A percentile compares a stretch with the other conserved stretches of the same genome.
Evolutionary conservation across 169 alveolate genomes (phyloP).

Genomic region (Plasmodium knowlesi): DNA sequence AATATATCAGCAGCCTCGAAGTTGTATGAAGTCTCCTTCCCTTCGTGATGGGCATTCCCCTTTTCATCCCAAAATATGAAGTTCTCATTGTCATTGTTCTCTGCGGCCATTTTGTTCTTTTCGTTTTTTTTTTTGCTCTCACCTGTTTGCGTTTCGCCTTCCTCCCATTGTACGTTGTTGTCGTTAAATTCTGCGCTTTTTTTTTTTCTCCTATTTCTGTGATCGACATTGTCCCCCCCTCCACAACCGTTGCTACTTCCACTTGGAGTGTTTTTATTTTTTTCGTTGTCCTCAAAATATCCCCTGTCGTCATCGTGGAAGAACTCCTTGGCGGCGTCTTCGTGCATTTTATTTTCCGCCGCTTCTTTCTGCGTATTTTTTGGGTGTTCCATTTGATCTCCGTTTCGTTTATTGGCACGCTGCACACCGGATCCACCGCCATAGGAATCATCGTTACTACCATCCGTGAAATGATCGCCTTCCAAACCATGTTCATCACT

Average conservation of each 20-base stretch:
- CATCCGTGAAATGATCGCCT: background rate
- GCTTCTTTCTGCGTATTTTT: background rate
- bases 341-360: background rate
- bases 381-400: background rate
- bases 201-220: background rate
- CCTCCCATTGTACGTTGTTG: background rate
- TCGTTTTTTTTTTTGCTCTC: background rate
- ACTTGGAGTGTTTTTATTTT: slow-evolving; percentile 1
- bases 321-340: background rate
- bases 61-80: background rate
- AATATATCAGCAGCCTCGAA: background rate
- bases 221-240: background rate
- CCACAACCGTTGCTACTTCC: background rate
- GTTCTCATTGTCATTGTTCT: background rate
- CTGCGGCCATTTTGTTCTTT: background rate
- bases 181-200: background rate
- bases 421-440: background rate
- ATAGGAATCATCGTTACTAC: background rate
- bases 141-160: background rate
- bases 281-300: background rate
- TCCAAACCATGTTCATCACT: background rate
- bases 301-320: slow-evolving; percentile 4
- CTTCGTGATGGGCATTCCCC: background rate
- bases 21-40: background rate
- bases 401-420: background rate